A percentile compares a stretch with the other conserved stretches of the same genome.
These are phyloP conservation scores for Bipolaris victoriae DNA, from an alignment of 2,329 filamentous ascomycete genomes.

Conservation along the genomic window DNA sequence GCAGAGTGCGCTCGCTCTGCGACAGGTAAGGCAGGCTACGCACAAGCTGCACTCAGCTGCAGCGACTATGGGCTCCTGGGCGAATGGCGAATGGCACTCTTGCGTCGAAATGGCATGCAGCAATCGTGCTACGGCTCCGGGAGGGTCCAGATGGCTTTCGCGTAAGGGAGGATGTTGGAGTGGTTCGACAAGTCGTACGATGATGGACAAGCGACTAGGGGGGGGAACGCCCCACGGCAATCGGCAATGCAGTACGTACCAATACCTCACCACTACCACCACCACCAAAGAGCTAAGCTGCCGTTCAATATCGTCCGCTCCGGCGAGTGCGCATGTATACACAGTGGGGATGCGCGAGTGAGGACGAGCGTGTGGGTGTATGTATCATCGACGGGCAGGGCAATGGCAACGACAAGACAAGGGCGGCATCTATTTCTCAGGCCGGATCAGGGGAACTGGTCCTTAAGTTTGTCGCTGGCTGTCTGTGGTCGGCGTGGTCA, in stretches of 20 bases:
- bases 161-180: slow-evolving; percentile 11
- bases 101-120: slow-evolving; percentile 5
- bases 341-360: background rate
- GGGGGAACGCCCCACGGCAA: slow-evolving; percentile 5
- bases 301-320: background rate
- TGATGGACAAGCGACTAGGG: slow-evolving; percentile 8
- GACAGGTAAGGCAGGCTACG: slow-evolving; percentile 7
- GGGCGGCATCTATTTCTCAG: too few relatives aligned
- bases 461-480: background rate
- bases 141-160: slow-evolving; percentile 11
- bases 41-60: slow-evolving; percentile 1
- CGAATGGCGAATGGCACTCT: slow-evolving; percentile 1
- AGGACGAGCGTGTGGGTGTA: background rate
- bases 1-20: slow-evolving; percentile 2
- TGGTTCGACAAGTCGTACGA: slow-evolving; percentile 20
- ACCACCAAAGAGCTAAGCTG: background rate
- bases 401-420: background rate
- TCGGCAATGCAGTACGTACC: background rate
- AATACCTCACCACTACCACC: background rate
- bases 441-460: background rate
- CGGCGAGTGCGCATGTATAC: background rate
- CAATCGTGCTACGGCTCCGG: slow-evolving; percentile 11
- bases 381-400: background rate
- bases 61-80: background rate
- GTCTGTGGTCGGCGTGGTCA: background rate